phyloP scores from a whole-genome alignment of 441 rosid species.

The Adansonia madagascariensis region DNA sequence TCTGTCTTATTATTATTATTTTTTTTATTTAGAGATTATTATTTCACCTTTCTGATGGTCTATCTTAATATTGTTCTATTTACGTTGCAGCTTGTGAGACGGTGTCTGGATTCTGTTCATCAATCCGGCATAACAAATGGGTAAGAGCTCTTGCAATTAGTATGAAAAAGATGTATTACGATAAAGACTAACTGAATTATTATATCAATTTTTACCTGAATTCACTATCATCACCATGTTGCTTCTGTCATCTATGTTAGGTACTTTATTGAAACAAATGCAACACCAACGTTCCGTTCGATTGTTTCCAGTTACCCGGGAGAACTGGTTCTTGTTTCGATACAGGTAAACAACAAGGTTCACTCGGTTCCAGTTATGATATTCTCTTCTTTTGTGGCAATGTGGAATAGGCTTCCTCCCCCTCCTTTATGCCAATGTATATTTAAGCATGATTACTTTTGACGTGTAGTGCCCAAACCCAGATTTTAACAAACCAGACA shows the following conservation, averaged over 20 bases:
- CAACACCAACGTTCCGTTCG: slow-evolving; percentile 62
- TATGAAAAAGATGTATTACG: slow-evolving; percentile 1
- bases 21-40: slow-evolving; percentile 70
- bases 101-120: slow-evolving; percentile 47
- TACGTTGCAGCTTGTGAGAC: slow-evolving; percentile 55
- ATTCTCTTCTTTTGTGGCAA: slow-evolving; percentile 7
- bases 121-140: slow-evolving; percentile 54
- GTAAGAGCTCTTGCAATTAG: slow-evolving; percentile 41
- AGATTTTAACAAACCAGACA: slow-evolving; percentile 63
- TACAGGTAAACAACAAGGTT: slow-evolving; percentile 51
- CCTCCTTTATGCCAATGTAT: slow-evolving; percentile 1
- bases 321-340: slow-evolving; percentile 56
- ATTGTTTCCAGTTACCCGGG: slow-evolving; percentile 70
- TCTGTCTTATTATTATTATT: slow-evolving; percentile 41
- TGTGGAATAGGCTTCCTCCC: slow-evolving; percentile 1
- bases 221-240: slow-evolving; percentile 17
- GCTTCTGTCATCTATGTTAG: slow-evolving; percentile 35
- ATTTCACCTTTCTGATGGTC: slow-evolving; percentile 23
- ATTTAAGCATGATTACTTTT: slow-evolving; percentile 21
- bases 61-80: not conserved
- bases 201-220: slow-evolving; percentile 22
- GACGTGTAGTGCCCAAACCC: slow-evolving; percentile 73
- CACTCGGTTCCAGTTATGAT: slow-evolving; percentile 14
- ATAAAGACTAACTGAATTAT: not conserved
- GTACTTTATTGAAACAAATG: slow-evolving; percentile 65